These are phyloP conservation scores for Saccharomycopsis javanensis DNA, from an alignment of 805 yeast genomes.

Conservation along the genomic window DNA sequence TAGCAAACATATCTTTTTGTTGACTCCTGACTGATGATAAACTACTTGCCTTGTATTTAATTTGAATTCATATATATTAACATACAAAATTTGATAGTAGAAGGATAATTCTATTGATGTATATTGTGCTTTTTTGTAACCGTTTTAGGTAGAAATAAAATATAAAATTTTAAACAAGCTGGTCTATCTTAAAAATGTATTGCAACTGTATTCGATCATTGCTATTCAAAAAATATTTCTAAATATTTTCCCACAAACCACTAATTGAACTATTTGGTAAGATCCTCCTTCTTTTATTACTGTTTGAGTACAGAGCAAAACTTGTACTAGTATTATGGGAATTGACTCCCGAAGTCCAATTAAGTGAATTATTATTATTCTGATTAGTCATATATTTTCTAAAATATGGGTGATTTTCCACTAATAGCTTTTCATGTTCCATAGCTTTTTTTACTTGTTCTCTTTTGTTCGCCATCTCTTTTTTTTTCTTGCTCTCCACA, in stretches of 20 bases:
- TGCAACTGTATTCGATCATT: no score
- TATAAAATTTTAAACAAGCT: no score
- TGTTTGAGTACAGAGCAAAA: neutral
- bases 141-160: no score
- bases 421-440: constrained; percentile 4
- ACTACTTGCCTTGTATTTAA: no score
- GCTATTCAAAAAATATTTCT: no score
- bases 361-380: neutral
- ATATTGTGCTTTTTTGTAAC: no score
- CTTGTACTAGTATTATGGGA: neutral
- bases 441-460: neutral
- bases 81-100: no score
- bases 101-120: no score
- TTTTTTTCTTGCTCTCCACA: neutral
- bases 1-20: no score
- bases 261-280: neutral
- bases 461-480: neutral
- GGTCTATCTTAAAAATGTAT: no score
- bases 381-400: constrained; percentile 10
- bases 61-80: no score
- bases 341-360: neutral
- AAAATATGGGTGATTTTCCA: constrained; percentile 16
- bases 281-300: neutral
- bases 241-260: neutral
- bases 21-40: no score